A percentile compares a stretch with the other conserved stretches of the same genome.
phyloP scores from a whole-genome alignment of 768 basidiomycete species.

The Aureoboletus auriporus region DNA sequence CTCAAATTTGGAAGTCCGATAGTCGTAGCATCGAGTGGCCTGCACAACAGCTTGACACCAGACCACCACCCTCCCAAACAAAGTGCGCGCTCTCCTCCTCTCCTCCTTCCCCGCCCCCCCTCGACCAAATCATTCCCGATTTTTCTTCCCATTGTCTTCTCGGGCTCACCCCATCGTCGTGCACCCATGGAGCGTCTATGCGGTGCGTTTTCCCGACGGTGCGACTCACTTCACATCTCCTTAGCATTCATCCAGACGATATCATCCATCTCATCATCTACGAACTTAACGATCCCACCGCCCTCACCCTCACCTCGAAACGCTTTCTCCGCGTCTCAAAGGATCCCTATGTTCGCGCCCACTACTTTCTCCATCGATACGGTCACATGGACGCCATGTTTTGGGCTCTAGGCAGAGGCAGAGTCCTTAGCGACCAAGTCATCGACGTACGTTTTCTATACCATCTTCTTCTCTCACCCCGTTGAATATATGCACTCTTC shows the following conservation, averaged over 20 bases:
- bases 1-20: conserved; percentile 36
- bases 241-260: conserved; percentile 41
- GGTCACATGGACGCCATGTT: conserved; percentile 68
- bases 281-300: conserved; percentile 61
- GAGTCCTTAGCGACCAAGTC: conserved; percentile 57
- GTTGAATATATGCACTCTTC: conserved; percentile 25
- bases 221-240: conserved; percentile 4
- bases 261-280: conserved; percentile 71
- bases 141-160: not conserved
- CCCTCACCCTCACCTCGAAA: conserved; percentile 53
- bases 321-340: conserved; percentile 60
- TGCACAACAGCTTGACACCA: conserved; percentile 31
- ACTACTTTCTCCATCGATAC: conserved; percentile 74
- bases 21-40: conserved; percentile 25
- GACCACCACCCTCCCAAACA: conserved; percentile 34
- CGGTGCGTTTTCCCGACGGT: conserved; percentile 41
- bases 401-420: conserved; percentile 71
- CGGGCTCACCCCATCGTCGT: not conserved
- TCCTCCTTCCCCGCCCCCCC: not conserved
- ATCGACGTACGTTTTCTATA: conserved; percentile 53
- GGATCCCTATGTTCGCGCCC: conserved; percentile 73
- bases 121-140: not conserved
- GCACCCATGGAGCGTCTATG: conserved; percentile 60
- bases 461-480: conserved; percentile 13
- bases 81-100: conserved; percentile 16